phyloP scores from a whole-genome alignment of 2,329 filamentous ascomycete genomes.

The Albifimbria verrucaria region DNA sequence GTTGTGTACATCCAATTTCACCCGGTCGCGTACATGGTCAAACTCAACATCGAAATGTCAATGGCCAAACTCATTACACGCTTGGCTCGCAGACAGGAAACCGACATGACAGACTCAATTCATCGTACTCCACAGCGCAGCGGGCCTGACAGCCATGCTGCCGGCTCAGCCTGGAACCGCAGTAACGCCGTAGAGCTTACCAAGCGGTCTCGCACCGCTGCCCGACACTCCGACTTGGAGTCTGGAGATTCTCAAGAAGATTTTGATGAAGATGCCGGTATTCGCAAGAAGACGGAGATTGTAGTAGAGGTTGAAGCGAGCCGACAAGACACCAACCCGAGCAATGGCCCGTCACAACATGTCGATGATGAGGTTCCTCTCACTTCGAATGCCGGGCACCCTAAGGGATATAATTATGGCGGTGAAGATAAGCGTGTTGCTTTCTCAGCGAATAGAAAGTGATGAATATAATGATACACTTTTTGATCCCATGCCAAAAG shows the following conservation, averaged over 20 bases:
- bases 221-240: slow-evolving; percentile 17
- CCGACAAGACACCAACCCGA: slow-evolving; percentile 1
- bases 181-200: slow-evolving; percentile 12
- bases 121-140: slow-evolving; percentile 4
- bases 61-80: slow-evolving; percentile 51
- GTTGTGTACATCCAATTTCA: slow-evolving; percentile 47
- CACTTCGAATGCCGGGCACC: slow-evolving; percentile 17
- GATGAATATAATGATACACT: too few species aligned
- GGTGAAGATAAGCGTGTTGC: not conserved
- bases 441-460: not conserved
- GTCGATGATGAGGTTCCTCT: slow-evolving; percentile 17
- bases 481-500: too few species aligned
- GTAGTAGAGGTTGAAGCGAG: slow-evolving; percentile 16
- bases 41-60: slow-evolving; percentile 51
- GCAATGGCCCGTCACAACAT: not conserved
- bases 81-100: slow-evolving; percentile 21
- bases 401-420: slow-evolving; percentile 6
- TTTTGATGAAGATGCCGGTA: slow-evolving; percentile 9
- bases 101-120: slow-evolving; percentile 15
- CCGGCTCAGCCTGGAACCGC: slow-evolving; percentile 10
- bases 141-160: slow-evolving; percentile 3
- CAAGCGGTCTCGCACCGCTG: slow-evolving; percentile 15
- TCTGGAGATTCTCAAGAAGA: not conserved
- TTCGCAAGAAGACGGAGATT: slow-evolving; percentile 17
- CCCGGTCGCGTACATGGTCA: slow-evolving; percentile 49